Base-by-base conservation (phyloP, 164 flowering plant genomes). In the Sextonia rubra region DNA sequence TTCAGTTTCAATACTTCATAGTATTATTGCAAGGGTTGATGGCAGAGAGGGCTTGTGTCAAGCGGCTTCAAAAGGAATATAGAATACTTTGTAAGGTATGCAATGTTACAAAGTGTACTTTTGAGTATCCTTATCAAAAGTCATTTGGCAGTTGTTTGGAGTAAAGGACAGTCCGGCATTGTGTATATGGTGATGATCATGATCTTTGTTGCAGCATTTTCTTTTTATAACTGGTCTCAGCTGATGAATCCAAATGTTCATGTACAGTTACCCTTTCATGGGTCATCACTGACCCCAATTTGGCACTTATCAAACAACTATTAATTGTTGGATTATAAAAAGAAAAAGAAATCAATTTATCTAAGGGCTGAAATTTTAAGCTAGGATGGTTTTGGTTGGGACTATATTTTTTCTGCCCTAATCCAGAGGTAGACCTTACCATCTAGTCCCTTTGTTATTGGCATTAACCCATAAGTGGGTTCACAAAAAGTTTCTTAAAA, bases 11-110 rank as follows among this genome's bases (percentile, higher is more conserved):
- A 37, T 8, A 37, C 44, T 9, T 37, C 44, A 37, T 37, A 5
- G 44, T 37, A 5, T 37, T 37, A 7, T 32, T 32, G 44, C 44
- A 32, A 32, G 44, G 44, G 68, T 17, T 64, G 64, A 94, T 94
- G 99, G 97, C 92, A 29, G 94, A 91, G 78, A 91, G 86, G 80
- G 82, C 93, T 11, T 92, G 99, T 78, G 85, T 92, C 65, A 91
- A 89, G 83, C 96, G 99, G 67, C 92, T 92, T 68, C 97, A 92
- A 77, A 94, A 92, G 86, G 99, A 94, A 81, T 92, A 83, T 71
- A 86, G 94, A 83, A 90, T 94, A 49, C 92, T 92, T 12, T 88
- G 97, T 83, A 94, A 92, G 82, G 99, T 94, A 89, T 77, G 83
- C 44, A 12, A 18, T 11, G n/a, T 22, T 58, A 32, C 15, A 66